phyloP scores from a whole-genome alignment of 148 eudicot species.

The Rheum nobile region DNA sequence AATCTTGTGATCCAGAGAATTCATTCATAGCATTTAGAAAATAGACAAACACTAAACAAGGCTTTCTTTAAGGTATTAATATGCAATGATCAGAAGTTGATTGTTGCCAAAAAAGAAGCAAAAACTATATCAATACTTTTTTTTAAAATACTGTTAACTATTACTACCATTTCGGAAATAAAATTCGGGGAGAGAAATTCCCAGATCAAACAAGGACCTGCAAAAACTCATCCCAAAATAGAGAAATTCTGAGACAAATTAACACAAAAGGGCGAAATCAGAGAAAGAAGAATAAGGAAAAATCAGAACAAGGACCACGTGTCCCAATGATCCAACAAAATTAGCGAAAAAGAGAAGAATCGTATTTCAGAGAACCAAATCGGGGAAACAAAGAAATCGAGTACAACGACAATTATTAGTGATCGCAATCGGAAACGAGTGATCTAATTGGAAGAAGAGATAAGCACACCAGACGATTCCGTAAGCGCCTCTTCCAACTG shows the following conservation, averaged over 20 bases:
- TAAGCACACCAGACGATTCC: slow-evolving; percentile 65
- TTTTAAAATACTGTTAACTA: not conserved
- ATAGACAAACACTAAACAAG: too few relatives aligned
- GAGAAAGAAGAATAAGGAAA: too few relatives aligned
- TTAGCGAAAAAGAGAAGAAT: not conserved
- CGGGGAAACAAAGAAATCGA: not conserved
- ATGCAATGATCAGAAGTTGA: too few relatives aligned
- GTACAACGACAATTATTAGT: not conserved
- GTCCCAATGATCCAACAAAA: not conserved
- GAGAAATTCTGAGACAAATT: too few relatives aligned
- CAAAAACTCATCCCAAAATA: not conserved
- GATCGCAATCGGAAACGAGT: not conserved
- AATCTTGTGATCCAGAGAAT: too few relatives aligned
- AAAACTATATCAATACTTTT: too few relatives aligned
- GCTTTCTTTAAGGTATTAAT: too few relatives aligned
- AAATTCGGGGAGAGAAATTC: not conserved
- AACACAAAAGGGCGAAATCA: too few relatives aligned
- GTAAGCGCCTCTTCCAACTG: slow-evolving; percentile 80
- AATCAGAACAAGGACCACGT: too few relatives aligned
- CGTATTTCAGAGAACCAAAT: not conserved
- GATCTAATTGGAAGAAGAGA: not conserved
- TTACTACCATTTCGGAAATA: not conserved
- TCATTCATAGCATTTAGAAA: too few relatives aligned
- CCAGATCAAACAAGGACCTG: not conserved
- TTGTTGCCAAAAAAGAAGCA: too few relatives aligned